Base-by-base conservation (phyloP, 257 asterid genomes). In the Salvia hispanica region DNA sequence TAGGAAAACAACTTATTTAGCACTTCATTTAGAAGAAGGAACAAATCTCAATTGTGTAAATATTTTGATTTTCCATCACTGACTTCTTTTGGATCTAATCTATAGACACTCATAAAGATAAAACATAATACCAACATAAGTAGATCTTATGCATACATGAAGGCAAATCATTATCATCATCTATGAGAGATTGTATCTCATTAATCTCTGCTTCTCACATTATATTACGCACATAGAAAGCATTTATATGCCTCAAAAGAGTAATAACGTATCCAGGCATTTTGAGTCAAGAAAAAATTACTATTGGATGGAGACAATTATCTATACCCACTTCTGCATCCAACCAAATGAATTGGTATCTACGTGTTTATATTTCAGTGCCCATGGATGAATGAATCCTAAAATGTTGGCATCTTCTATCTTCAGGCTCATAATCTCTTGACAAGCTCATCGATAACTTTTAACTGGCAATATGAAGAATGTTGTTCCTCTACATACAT, bases 371-470 rank as follows among this genome's bases (percentile, higher is more conserved):
- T 31, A 10, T 57, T 25, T 54, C 62, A 57, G 40, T 5, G 7
- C 7, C 62, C 71, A 68, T 58, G 60, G 28, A 69, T 46, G 21
- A 46, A 47, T 4, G 13, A 10, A 47, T 33, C 44, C 51, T 34
- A 7, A 39, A 4, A 58, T 13, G 6, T 31, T 16, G n/a, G 34
- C 2, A n/a, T 31, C 31, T 12, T 18, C 42, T 33, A 15, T 46
- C 48, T 31, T 25, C 50, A 14, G 18, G 9, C 46, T 8, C 59
- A 33, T n/a, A 28, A 62, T 25, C 55, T 67, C 70, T 65, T 51
- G 25, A n/a, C n/a, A 66, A 47, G 64, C 62, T 3, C 31, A 25
- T 2, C 31, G 13, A 64, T 28, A n/a, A 28, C 58, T 12, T 47
- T 37, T 64, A 3, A 36, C 11, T 28, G 33, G 16, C 37, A 37